Evolutionary conservation across 495 filamentous ascomycete species (phyloP).

Genomic region (Tuber indicum): DNA sequence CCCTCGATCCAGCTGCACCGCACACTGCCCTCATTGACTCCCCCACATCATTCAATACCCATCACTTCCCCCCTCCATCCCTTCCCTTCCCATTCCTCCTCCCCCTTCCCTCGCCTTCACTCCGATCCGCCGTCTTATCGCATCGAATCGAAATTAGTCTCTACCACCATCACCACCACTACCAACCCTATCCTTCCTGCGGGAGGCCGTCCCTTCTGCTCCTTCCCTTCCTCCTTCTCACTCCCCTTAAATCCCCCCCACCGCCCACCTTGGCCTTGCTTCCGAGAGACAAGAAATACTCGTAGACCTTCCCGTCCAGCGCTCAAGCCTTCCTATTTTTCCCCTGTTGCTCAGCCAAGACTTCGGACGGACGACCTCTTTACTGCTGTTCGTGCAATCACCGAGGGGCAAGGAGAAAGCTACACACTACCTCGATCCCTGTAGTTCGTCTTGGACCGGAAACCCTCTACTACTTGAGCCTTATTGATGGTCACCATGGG

Average conservation of each 20-base stretch:
- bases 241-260: conserved; percentile 37
- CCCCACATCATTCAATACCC: conserved; percentile 2
- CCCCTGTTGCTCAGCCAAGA: conserved; percentile 32
- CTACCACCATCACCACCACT: neutral
- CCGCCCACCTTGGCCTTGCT: conserved; percentile 34
- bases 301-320: conserved; percentile 26
- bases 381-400: conserved; percentile 31
- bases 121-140: conserved; percentile 28
- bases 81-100: conserved; percentile 10
- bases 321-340: conserved; percentile 29
- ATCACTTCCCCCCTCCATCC: conserved; percentile 11
- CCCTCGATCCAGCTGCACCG: neutral
- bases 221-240: conserved; percentile 10
- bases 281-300: conserved; percentile 29
- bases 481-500: conserved; percentile 39
- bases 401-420: conserved; percentile 19
- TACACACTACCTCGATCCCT: conserved; percentile 12
- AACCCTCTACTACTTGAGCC: conserved; percentile 21
- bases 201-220: conserved; percentile 2
- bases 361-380: conserved; percentile 35
- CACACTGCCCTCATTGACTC: neutral
- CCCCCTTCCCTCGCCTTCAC: conserved; percentile 17
- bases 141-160: conserved; percentile 34
- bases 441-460: conserved; percentile 25
- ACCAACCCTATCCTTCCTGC: conserved; percentile 25